These are phyloP conservation scores for Exsudoporus floridanus DNA, from an alignment of 1,284 basidiomycete species.

Conservation along the genomic window DNA sequence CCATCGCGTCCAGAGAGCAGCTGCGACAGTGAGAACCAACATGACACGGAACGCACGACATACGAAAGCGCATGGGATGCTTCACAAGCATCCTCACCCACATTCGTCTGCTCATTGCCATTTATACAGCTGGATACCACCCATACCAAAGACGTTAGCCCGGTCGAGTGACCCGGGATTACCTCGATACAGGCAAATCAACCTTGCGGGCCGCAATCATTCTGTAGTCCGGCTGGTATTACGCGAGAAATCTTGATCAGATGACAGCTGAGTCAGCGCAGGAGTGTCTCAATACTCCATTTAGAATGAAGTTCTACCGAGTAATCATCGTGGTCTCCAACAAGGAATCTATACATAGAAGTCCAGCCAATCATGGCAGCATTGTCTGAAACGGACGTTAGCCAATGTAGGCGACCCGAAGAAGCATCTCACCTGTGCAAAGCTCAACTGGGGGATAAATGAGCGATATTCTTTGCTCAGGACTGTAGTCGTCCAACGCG, in stretches of 20 bases:
- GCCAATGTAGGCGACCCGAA: neutral
- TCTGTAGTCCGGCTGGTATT: neutral
- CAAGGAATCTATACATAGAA: constrained; percentile 77
- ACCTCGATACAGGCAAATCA: neutral
- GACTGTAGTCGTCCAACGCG: constrained; percentile 39
- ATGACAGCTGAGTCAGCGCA: neutral
- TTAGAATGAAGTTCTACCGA: constrained; percentile 55
- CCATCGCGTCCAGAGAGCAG: neutral
- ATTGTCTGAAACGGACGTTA: constrained; percentile 61
- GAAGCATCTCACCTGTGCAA: constrained; percentile 70
- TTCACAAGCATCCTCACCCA: neutral
- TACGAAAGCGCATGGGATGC: neutral
- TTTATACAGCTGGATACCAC: neutral
- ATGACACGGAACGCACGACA: neutral
- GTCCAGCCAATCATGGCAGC: constrained; percentile 95
- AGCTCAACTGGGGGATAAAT: constrained; percentile 72
- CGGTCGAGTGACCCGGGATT: neutral
- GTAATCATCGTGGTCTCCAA: constrained; percentile 64
- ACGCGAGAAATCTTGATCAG: neutral
- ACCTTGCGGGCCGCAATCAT: neutral
- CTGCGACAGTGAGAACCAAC: neutral
- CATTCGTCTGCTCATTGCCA: neutral
- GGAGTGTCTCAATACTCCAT: constrained; percentile 67
- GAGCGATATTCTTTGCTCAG: constrained; percentile 38
- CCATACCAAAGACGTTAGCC: neutral